These are phyloP conservation scores for Acanthamoeba triangularis DNA, from an alignment of 208 protist species.

Conservation along the genomic window DNA sequence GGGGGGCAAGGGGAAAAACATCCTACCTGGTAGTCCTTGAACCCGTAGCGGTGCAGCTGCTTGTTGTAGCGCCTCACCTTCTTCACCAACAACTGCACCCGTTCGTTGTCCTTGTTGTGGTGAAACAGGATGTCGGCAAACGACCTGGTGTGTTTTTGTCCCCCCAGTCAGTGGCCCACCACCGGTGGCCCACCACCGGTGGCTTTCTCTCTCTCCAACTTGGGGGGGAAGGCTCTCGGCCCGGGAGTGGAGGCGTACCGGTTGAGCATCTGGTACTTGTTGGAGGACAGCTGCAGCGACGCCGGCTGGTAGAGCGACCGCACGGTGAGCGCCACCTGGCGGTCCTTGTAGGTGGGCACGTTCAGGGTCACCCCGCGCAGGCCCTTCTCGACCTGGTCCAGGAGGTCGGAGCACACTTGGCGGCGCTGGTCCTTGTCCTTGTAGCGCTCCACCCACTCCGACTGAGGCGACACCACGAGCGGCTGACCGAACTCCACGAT, in stretches of 20 bases:
- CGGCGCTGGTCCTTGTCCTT: background rate
- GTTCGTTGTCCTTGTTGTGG: conserved; percentile 10
- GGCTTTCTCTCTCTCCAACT: too few species aligned
- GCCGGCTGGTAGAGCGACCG: background rate
- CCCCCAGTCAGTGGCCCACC: background rate
- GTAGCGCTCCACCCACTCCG: conserved; percentile 14
- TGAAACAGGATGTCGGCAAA: conserved; percentile 25
- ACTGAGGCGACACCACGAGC: background rate
- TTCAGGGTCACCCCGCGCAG: conserved; percentile 34
- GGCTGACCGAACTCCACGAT: conserved; percentile 32
- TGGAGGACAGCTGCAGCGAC: conserved; percentile 1
- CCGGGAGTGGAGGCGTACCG: background rate
- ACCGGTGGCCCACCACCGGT: too few species aligned
- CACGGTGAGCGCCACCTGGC: background rate
- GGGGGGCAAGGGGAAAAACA: too few species aligned
- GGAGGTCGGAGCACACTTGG: conserved; percentile 28
- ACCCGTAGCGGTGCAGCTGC: background rate
- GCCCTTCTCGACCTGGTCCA: conserved; percentile 7
- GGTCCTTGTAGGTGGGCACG: conserved; percentile 37
- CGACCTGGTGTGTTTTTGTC: background rate
- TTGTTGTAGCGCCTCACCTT: background rate
- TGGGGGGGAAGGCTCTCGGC: too few species aligned
- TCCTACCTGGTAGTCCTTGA: conserved; percentile 61
- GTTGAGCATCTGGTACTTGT: conserved; percentile 34
- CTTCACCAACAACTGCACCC: background rate